Base-by-base conservation (phyloP, 495 filamentous ascomycete genomes). In the Talaromyces trachyspermus region DNA sequence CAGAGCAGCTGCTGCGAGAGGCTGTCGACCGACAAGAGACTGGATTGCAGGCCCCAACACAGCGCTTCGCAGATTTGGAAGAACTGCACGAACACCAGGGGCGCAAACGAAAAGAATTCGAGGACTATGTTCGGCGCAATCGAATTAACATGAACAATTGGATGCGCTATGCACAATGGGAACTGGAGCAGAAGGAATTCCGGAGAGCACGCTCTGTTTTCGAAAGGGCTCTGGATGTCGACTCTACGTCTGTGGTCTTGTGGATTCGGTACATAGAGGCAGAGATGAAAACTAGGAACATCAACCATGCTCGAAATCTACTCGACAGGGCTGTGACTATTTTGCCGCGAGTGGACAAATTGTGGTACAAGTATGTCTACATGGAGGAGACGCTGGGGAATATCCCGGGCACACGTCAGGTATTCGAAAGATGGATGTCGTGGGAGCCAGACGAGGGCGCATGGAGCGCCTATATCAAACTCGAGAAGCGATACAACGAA, bases 331-430 rank as follows among this genome's bases (percentile, higher is more conserved):
- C 94, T 27, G 88, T 98, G 40, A 92, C 90, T n/a, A 88, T 92
- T 46, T 71, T 96, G 25, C 92, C 92, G 25, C 74, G 92, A 27
- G 77, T 96, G 22, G 86, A 95, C 61, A 96, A 96, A 70, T 71
- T 98, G 43, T 98, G 92, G 92, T 97, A 91, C 66, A 95, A 96
- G 61, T 97, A 95, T 75, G 88, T 95, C 23, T 95, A 95, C 59
- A 95, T 97, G 86, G 92, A 96, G 63, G 94, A 98, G 74, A 97
- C 89, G 42, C 71, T 98, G 33, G 84, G 86, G 5, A 96, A 98
- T 55, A 83, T 98, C 32, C 80, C 90, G 5, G 92, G 92, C 12
- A 94, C 89, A 14, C 75, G 92, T 42, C 88, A 95, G 60, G 88
- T 97, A 2, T 98, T 97, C 62, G 94, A 98, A 69, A 74, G 92